Evolutionary conservation across 805 yeast genomes (phyloP).

Genomic region (Wickerhamomyces queroliae): DNA sequence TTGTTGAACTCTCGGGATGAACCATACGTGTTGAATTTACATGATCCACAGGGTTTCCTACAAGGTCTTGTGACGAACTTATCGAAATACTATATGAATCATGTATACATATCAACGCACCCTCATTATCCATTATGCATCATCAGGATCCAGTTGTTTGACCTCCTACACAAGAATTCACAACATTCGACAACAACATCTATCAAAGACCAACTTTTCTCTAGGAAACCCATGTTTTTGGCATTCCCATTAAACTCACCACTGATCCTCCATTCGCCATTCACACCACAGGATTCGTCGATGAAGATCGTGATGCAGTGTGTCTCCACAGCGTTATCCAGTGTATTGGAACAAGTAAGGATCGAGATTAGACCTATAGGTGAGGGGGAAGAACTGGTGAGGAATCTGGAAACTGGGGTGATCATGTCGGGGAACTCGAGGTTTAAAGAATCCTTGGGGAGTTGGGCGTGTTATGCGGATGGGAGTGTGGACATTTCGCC

Average conservation of each 20-base stretch:
- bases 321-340: slow-evolving; percentile 46
- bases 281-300: slow-evolving; percentile 34
- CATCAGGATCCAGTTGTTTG: slow-evolving; percentile 66
- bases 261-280: slow-evolving; percentile 49
- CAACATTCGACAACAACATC: slow-evolving; percentile 11
- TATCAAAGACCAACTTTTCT: slow-evolving; percentile 35
- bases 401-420: slow-evolving; percentile 50
- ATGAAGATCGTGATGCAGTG: slow-evolving; percentile 54
- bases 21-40: slow-evolving; percentile 23
- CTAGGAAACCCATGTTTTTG: slow-evolving; percentile 58
- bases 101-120: slow-evolving; percentile 61
- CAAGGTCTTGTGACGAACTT: slow-evolving; percentile 41
- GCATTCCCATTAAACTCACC: slow-evolving; percentile 67
- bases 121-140: slow-evolving; percentile 56
- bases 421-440: slow-evolving; percentile 58
- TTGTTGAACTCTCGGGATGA: slow-evolving; percentile 20
- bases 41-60: slow-evolving; percentile 48
- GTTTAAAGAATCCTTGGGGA: slow-evolving; percentile 55
- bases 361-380: slow-evolving; percentile 22
- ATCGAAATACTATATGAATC: slow-evolving; percentile 48
- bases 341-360: slow-evolving; percentile 34
- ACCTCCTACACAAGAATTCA: slow-evolving; percentile 29
- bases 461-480: slow-evolving; percentile 72
- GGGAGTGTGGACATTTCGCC: slow-evolving; percentile 63
- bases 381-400: slow-evolving; percentile 25